Evolutionary conservation across 306 rosid species (phyloP).

Genomic region (Ziziphus jujuba): DNA sequence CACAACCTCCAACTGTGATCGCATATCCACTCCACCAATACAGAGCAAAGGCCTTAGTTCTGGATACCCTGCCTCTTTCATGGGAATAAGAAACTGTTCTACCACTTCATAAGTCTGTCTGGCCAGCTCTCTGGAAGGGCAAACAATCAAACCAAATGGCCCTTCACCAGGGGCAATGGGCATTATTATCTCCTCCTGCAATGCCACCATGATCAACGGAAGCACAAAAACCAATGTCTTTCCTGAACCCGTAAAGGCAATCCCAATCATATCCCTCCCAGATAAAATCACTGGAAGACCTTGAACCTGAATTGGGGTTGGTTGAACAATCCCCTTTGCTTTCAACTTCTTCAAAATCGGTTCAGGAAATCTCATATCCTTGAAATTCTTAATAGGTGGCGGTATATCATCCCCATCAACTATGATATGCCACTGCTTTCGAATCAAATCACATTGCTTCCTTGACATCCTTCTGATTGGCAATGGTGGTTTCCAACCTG

Average conservation of each 20-base stretch:
- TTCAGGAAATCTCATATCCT: constrained; percentile 91
- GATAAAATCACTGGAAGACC: constrained; percentile 89
- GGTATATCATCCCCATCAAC: constrained; percentile 82
- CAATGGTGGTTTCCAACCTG: constrained; percentile 96
- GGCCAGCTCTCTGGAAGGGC: constrained; percentile 94
- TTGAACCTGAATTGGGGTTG: constrained; percentile 96
- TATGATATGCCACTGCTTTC: constrained; percentile 89
- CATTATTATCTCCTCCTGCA: constrained; percentile 96
- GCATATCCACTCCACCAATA: constrained; percentile 95
- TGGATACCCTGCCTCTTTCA: constrained; percentile 89
- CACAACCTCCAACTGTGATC: constrained; percentile 77
- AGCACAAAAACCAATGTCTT: constrained; percentile 88
- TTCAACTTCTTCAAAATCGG: constrained; percentile 73
- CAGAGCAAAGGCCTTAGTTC: constrained; percentile 89
- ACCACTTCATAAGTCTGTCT: constrained; percentile 93
- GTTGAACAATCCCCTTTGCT: constrained; percentile 87
- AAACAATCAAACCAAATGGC: constrained; percentile 75
- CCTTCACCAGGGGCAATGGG: constrained; percentile 91
- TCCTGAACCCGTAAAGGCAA: constrained; percentile 91
- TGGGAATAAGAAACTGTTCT: constrained; percentile 66
- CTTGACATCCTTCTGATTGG: constrained; percentile 62
- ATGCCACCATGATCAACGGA: constrained; percentile 88
- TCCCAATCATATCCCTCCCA: constrained; percentile 95
- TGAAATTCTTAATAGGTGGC: constrained; percentile 81
- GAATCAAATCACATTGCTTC: constrained; percentile 65